A percentile compares a stretch with the other conserved stretches of the same genome.
These are phyloP conservation scores for Trichoderma brevicompactum DNA, from an alignment of 2,329 filamentous ascomycete species.

Conservation along the genomic window DNA sequence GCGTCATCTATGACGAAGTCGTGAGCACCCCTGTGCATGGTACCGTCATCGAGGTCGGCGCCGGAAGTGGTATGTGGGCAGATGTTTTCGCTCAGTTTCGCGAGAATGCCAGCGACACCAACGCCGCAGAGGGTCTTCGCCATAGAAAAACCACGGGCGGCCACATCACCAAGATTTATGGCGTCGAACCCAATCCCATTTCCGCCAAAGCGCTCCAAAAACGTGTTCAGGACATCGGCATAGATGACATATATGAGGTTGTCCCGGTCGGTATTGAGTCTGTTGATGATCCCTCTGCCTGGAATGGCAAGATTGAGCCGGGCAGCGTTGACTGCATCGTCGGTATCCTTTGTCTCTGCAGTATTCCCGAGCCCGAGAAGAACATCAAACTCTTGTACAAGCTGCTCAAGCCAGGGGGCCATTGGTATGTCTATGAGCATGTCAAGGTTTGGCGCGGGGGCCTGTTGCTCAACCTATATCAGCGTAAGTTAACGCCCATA, in stretches of 20 bases:
- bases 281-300: conserved; percentile 48
- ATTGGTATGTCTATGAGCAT: conserved; percentile 68
- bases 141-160: conserved; percentile 24
- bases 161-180: conserved; percentile 58
- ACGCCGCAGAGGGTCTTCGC: conserved; percentile 28
- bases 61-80: conserved; percentile 65
- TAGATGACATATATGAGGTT: conserved; percentile 63
- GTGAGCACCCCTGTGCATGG: conserved; percentile 50
- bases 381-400: conserved; percentile 61
- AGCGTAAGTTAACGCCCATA: conserved; percentile 48
- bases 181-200: conserved; percentile 65
- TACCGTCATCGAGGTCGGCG: conserved; percentile 64
- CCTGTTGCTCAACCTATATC: conserved; percentile 52
- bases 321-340: conserved; percentile 64
- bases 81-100: conserved; percentile 51
- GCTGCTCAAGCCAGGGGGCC: conserved; percentile 63
- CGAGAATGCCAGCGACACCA: conserved; percentile 24
- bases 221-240: conserved; percentile 55
- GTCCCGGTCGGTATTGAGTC: conserved; percentile 66
- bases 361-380: conserved; percentile 62
- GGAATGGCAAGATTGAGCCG: conserved; percentile 52
- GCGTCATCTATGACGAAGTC: conserved; percentile 39
- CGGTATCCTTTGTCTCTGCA: conserved; percentile 65
- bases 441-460: conserved; percentile 50
- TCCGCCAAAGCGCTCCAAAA: conserved; percentile 54